Evolutionary conservation across 495 filamentous ascomycete genomes (phyloP).

Genomic region (Penicillium longicatenatum): DNA sequence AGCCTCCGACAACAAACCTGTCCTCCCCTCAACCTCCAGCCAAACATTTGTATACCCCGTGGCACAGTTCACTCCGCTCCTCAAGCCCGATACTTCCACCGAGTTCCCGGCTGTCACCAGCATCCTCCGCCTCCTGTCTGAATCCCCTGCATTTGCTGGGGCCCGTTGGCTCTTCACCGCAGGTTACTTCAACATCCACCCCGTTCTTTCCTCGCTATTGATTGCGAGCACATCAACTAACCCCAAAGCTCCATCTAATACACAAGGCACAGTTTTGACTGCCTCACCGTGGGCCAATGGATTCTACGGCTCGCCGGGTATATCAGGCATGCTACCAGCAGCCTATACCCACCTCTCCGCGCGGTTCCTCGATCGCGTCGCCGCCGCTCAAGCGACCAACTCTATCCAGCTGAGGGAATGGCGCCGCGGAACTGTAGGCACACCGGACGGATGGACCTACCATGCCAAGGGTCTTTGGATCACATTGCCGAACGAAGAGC

Average conservation of each 20-base stretch:
- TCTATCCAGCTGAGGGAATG: constrained; percentile 83
- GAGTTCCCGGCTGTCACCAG: constrained; percentile 79
- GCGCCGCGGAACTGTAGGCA: constrained; percentile 76
- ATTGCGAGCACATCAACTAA: constrained; percentile 57
- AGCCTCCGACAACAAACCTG: constrained; percentile 38
- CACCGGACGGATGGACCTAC: constrained; percentile 90
- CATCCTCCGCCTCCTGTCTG: constrained; percentile 67
- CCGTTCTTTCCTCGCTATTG: constrained; percentile 74
- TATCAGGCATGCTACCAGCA: constrained; percentile 85
- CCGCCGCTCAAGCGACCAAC: constrained; percentile 57
- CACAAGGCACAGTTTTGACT: constrained; percentile 81
- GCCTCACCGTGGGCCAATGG: constrained; percentile 96
- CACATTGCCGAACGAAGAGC: constrained; percentile 59
- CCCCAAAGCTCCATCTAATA: constrained; percentile 31
- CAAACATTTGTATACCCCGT: constrained; percentile 82
- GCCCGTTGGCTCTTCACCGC: constrained; percentile 94
- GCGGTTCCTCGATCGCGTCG: constrained; percentile 73
- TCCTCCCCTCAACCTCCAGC: constrained; percentile 30
- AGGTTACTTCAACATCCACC: constrained; percentile 96
- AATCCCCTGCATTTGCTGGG: constrained; percentile 55
- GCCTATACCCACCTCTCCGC: constrained; percentile 88
- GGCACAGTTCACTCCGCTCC: constrained; percentile 80
- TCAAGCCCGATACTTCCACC: constrained; percentile 79
- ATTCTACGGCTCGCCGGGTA: constrained; percentile 86
- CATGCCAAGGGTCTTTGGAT: constrained; percentile 98